Conservation (phyloP, 306 rosid genomes). For the Quercus alba region DNA sequence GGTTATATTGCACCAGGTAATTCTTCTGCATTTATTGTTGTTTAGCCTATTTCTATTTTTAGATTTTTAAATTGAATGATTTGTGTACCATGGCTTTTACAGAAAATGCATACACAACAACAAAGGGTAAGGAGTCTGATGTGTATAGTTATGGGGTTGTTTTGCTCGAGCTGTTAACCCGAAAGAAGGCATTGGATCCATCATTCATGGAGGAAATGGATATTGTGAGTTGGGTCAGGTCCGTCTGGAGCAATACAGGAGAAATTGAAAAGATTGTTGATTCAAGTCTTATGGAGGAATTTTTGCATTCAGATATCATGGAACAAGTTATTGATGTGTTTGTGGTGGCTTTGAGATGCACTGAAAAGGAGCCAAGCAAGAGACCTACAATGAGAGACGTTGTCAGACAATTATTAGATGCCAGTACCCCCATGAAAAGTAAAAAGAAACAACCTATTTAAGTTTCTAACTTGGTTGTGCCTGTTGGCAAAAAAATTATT, state of each 20-base stretch:
- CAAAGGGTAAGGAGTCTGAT: slow-evolving; percentile 51
- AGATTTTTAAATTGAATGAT: neutral
- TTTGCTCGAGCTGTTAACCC: slow-evolving; percentile 67
- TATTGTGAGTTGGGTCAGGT: slow-evolving; percentile 54
- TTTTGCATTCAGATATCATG: slow-evolving; percentile 31
- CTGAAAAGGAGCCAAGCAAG: slow-evolving; percentile 49
- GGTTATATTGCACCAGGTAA: slow-evolving; percentile 92
- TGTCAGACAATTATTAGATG: slow-evolving; percentile 37
- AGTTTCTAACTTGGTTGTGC: neutral
- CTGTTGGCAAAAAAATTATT: neutral
- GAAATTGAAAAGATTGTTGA: slow-evolving; percentile 51
- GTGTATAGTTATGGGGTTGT: slow-evolving; percentile 81
- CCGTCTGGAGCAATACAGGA: slow-evolving; percentile 40
- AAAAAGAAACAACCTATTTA: slow-evolving; percentile 5
- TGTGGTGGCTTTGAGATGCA: slow-evolving; percentile 56
- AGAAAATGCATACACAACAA: slow-evolving; percentile 64
- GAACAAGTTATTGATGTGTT: slow-evolving; percentile 47
- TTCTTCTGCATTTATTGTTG: neutral
- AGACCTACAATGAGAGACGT: slow-evolving; percentile 70
- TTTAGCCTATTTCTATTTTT: slow-evolving; percentile 6
- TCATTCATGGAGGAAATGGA: slow-evolving; percentile 43
- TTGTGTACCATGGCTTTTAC: slow-evolving; percentile 14
- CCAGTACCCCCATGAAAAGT: slow-evolving; percentile 13
- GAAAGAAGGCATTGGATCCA: slow-evolving; percentile 58
- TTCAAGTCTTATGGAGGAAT: slow-evolving; percentile 45